A percentile compares a stretch with the other conserved stretches of the same genome.
These are phyloP conservation scores for Psidium friedrichsthalianum DNA, from an alignment of 345 rosid genomes.

Conservation along the genomic window DNA sequence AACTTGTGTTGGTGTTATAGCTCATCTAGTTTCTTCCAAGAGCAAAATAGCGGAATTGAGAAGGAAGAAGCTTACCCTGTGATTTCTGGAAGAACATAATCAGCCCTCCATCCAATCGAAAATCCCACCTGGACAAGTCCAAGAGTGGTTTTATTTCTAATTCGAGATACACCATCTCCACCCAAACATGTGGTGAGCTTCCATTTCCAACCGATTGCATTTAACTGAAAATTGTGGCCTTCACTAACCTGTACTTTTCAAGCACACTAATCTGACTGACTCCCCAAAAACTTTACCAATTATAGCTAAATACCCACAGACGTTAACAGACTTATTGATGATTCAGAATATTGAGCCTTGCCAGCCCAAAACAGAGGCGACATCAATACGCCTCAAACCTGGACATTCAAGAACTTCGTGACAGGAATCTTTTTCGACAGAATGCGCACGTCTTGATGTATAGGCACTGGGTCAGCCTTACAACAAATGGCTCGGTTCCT, in stretches of 20 bases:
- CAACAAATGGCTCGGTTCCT: too few relatives aligned
- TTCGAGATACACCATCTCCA: conserved; percentile 73
- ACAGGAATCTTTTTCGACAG: conserved; percentile 79
- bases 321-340: background rate
- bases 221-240: conserved; percentile 68
- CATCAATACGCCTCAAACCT: conserved; percentile 24
- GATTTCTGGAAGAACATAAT: conserved; percentile 75
- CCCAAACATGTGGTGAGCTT: conserved; percentile 81
- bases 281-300: background rate
- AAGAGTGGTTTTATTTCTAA: conserved; percentile 68
- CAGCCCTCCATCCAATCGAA: conserved; percentile 92
- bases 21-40: background rate
- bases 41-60: background rate
- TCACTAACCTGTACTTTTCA: conserved; percentile 48
- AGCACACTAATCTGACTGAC: background rate
- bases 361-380: background rate
- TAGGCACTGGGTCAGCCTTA: too few relatives aligned
- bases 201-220: conserved; percentile 87
- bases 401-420: conserved; percentile 69
- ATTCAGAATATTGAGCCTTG: background rate
- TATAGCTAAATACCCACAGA: background rate
- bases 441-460: conserved; percentile 55
- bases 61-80: conserved; percentile 47
- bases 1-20: background rate
- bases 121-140: conserved; percentile 69